phyloP scores from a whole-genome alignment of 2,329 filamentous ascomycete genomes.

The Aspergillus alliaceus region DNA sequence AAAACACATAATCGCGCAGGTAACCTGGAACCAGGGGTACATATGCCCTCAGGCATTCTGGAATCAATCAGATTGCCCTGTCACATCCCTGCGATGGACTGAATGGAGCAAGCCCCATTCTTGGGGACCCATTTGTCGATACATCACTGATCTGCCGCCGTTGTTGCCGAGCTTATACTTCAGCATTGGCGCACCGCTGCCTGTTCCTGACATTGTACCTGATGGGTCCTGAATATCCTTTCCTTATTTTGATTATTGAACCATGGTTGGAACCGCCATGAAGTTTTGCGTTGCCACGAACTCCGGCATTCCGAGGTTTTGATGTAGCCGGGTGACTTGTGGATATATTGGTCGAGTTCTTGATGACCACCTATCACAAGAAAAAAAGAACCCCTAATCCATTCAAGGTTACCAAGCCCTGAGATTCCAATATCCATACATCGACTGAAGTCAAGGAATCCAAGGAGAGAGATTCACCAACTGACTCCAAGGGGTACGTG shows the following conservation, averaged over 20 bases:
- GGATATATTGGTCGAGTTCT: not conserved
- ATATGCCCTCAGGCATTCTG: not conserved
- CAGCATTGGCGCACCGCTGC: not conserved
- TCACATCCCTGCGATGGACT: not conserved
- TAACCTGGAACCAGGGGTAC: slow-evolving; percentile 3
- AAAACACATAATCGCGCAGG: not conserved
- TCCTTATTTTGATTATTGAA: not conserved
- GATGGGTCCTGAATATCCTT: slow-evolving; percentile 1
- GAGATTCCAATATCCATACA: not conserved
- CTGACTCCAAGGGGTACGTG: not conserved
- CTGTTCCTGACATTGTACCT: not conserved
- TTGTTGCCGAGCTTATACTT: not conserved
- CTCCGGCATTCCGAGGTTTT: not conserved
- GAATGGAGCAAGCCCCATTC: not conserved
- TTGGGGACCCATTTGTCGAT: not conserved
- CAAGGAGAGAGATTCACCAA: not conserved
- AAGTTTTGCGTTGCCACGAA: not conserved
- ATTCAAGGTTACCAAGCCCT: not conserved
- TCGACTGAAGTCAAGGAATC: not conserved
- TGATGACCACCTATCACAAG: not conserved
- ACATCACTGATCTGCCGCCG: not conserved
- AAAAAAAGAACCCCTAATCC: not conserved
- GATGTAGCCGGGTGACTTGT: not conserved
- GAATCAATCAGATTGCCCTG: not conserved
- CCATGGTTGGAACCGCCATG: not conserved